A percentile compares a stretch with the other conserved stretches of the same genome.
Evolutionary conservation across 371 early-diverging fungal genomes (phyloP).

Genomic region (Lichtheimia hyalospora): DNA sequence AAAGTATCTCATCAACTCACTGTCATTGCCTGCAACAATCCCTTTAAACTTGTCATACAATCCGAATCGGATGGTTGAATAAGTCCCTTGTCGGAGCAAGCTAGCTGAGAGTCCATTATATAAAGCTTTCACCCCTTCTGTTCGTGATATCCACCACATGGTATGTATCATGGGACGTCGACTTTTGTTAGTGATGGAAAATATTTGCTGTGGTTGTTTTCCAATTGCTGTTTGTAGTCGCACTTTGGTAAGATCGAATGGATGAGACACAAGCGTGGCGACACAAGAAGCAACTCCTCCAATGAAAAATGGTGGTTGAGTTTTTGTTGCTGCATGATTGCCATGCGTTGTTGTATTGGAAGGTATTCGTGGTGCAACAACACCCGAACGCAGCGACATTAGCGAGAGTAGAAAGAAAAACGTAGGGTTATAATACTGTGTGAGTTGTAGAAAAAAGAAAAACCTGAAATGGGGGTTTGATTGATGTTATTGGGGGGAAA

Average conservation of each 20-base stretch:
- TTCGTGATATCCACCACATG: constrained; percentile 35
- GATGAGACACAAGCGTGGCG: constrained; percentile 71
- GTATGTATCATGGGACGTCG: constrained; percentile 43
- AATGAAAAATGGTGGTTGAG: constrained; percentile 54
- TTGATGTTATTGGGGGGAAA: neutral
- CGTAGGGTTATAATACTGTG: no score
- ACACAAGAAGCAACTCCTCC: constrained; percentile 63
- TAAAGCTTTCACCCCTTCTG: constrained; percentile 49
- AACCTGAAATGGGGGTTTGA: neutral
- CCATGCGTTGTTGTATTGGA: constrained; percentile 2
- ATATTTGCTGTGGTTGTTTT: constrained; percentile 3
- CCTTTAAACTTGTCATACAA: constrained; percentile 63
- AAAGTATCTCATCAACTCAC: constrained; percentile 20
- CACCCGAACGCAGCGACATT: constrained; percentile 1
- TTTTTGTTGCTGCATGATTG: neutral
- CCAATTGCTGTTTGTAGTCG: constrained; percentile 65
- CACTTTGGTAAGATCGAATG: constrained; percentile 77
- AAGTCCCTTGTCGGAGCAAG: constrained; percentile 68
- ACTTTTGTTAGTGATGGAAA: constrained; percentile 15
- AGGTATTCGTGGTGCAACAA: neutral
- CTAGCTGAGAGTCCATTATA: constrained; percentile 67
- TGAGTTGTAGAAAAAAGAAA: neutral
- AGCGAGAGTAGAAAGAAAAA: neutral
- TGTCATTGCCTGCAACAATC: constrained; percentile 42
- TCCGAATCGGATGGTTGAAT: constrained; percentile 73